Base-by-base conservation (phyloP, 2,329 filamentous ascomycete genomes). In the Zymoseptoria brevis region DNA sequence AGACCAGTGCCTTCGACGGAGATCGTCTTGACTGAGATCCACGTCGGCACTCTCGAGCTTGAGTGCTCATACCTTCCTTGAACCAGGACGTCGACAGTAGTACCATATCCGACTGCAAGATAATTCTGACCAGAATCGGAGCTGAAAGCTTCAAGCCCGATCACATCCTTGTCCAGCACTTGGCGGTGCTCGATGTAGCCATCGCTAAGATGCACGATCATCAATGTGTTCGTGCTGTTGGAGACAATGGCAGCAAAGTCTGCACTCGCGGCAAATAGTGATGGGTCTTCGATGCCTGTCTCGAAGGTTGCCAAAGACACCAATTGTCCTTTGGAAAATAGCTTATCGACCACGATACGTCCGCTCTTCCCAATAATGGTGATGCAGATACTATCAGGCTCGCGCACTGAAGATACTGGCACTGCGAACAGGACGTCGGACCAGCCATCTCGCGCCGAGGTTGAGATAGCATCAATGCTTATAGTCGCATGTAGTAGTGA, bases 141-240 rank as follows among this genome's bases (percentile, higher is more conserved):
- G 13, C 55, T 62, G 55, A 65, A 63, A 30, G 58, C 65, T 19
- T 57, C 54, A 35, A 67, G 55, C 52, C 59, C 54, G 16, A 26
- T 30, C n/a, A 64, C 57, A 5, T 50, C 45, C 11, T 50, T 41
- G 4, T 60, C 19, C 4, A 66, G 57, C 13, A 30, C 41, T 51
- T 66, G 64, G 11, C 56, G 55, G 57, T 71, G 64, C 60, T 72
- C 70, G 8, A 72, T 57, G 53, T 70, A 71, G 50, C 70, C 69
- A 51, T 68, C 66, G 8, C 57, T 65, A 6, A 69, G 56, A 48
- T 71, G 68, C 19, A 70, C 53, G n/a, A 72, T 60, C 13, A 60
- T 56, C 0, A 72, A 54, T 8, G 61, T 57, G 3, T 57, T 62
- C 3, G 65, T 30, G 48, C 67, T 60, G 1, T 48, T 19, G 8